Evolutionary conservation across 176 grass and related monocot genomes (phyloP).

Genomic region (Raddia guianensis): DNA sequence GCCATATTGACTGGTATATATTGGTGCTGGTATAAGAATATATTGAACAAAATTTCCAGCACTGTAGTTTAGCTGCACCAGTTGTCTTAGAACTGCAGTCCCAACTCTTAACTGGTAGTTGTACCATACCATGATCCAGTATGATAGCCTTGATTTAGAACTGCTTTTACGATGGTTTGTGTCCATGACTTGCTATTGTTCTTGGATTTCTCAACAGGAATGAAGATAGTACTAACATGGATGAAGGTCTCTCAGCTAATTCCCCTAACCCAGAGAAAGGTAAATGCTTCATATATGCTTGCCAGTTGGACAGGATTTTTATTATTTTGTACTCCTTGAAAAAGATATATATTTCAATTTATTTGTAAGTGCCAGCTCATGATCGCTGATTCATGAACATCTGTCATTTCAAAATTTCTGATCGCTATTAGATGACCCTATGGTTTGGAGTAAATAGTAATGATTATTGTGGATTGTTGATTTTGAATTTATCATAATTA

Average conservation of each 20-base stretch:
- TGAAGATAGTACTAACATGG: constrained; percentile 44
- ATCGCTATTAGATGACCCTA: neutral
- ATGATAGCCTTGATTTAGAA: constrained; percentile 34
- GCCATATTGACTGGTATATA: constrained; percentile 25
- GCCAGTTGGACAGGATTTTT: neutral
- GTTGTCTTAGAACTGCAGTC: constrained; percentile 10
- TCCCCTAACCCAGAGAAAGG: constrained; percentile 53
- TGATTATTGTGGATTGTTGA: neutral
- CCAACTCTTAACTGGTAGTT: neutral
- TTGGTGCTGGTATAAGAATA: constrained; percentile 26
- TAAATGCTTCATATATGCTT: constrained; percentile 32
- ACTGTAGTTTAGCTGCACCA: constrained; percentile 29
- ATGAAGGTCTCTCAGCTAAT: constrained; percentile 14
- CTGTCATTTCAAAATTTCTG: neutral
- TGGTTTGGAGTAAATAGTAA: neutral
- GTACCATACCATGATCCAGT: neutral
- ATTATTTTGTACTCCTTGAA: neutral
- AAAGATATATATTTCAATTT: neutral
- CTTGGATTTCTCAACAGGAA: constrained; percentile 49
- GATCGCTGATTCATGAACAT: neutral
- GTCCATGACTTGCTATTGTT: constrained; percentile 1
- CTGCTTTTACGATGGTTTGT: constrained; percentile 8
- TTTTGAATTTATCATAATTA: constrained; percentile 4
- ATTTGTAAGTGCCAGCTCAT: neutral
- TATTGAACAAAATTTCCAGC: constrained; percentile 14